A percentile compares a stretch with the other conserved stretches of the same genome.
Evolutionary conservation across 257 asterid genomes (phyloP).

Genomic region (Asclepias syriaca): DNA sequence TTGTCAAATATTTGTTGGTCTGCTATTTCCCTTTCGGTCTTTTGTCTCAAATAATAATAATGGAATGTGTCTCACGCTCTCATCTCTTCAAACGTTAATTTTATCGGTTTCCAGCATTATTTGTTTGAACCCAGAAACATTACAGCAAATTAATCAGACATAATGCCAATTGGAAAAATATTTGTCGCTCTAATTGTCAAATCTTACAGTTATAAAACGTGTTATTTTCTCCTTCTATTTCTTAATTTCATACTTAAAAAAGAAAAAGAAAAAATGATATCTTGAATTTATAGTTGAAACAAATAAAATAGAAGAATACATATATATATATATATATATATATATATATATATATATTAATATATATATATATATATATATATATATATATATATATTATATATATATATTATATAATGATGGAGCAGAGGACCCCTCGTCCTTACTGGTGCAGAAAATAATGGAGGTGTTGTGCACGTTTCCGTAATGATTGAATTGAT

Average conservation of each 20-base stretch:
- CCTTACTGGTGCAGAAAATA: neutral
- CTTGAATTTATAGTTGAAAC: too few species aligned
- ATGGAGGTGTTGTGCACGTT: slow-evolving; percentile 10
- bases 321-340: too few species aligned
- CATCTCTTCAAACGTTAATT: slow-evolving; percentile 15
- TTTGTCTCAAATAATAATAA: slow-evolving; percentile 21
- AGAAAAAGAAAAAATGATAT: too few species aligned
- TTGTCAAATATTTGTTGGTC: slow-evolving; percentile 23
- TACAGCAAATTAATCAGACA: too few species aligned
- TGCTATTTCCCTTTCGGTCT: slow-evolving; percentile 24
- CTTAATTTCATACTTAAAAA: too few species aligned
- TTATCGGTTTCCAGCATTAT: too few species aligned
- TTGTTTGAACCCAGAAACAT: too few species aligned
- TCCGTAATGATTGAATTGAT: neutral
- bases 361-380: neutral
- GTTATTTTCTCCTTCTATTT: too few species aligned
- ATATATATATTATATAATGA: neutral
- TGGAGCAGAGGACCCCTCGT: neutral
- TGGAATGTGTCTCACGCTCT: slow-evolving; percentile 21
- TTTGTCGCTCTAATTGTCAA: neutral
- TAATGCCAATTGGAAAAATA: too few species aligned
- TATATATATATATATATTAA: too few species aligned
- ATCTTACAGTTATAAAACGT: too few species aligned
- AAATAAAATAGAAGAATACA: neutral
- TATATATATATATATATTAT: too few species aligned